Evolutionary conservation across 257 asterid genomes (phyloP).

Genomic region (Rehmannia glutinosa): DNA sequence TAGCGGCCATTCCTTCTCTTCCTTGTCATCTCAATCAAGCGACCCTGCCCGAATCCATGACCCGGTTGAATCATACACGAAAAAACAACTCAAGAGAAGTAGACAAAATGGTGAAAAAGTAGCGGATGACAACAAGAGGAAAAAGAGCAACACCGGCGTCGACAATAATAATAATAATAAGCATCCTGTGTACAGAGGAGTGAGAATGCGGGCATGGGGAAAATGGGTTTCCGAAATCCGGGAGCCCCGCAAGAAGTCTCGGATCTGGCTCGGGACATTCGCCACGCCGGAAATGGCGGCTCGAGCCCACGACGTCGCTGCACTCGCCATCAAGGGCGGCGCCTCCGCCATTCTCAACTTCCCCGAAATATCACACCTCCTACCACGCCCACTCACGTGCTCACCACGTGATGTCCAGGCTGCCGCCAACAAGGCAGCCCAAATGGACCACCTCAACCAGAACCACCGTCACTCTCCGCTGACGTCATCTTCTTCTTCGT

Average conservation of each 20-base stretch:
- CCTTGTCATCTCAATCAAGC: neutral
- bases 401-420: constrained; percentile 68
- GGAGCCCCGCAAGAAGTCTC: constrained; percentile 60
- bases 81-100: constrained; percentile 21
- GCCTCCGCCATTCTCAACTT: constrained; percentile 65
- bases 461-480: neutral
- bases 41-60: neutral
- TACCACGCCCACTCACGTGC: constrained; percentile 61
- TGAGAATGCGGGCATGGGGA: constrained; percentile 72
- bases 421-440: constrained; percentile 66
- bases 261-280: constrained; percentile 78
- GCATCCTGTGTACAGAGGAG: constrained; percentile 61
- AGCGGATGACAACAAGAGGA: neutral
- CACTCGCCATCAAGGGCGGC: constrained; percentile 56
- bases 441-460: constrained; percentile 41
- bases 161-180: constrained; percentile 21
- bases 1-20: neutral
- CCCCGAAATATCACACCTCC: constrained; percentile 37
- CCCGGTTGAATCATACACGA: neutral
- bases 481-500: constrained; percentile 8
- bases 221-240: constrained; percentile 79
- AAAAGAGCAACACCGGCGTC: neutral
- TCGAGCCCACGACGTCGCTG: constrained; percentile 83
- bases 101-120: neutral
- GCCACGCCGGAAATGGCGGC: constrained; percentile 74